Base-by-base conservation (phyloP, 192 early-diverging fungal species). In the Dissophora ornata region DNA sequence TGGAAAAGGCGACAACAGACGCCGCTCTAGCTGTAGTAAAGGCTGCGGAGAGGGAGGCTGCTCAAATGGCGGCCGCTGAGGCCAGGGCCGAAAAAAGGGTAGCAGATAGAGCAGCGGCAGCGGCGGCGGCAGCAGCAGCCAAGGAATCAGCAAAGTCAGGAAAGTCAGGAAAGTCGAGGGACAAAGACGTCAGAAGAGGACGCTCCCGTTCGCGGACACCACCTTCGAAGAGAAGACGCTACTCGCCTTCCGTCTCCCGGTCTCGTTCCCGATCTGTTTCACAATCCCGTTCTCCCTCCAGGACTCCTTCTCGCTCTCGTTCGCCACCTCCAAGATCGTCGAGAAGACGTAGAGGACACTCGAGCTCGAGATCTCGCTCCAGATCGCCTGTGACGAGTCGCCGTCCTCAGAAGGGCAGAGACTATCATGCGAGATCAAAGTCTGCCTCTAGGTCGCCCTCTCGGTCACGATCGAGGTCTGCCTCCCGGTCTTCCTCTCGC, bases 1-100 rank as follows among this genome's bases (percentile, higher is more conserved):
- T 84, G 56, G 64, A 64, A 48, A 64, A 68, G 47, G 58, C 56
- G 26, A 75, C 48, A 9, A 33, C 68, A 12, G 60, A 55, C 19
- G 47, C 62, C 8, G 67, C 61, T 9, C 46, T 62, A 19, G 74
- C 62, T 13, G 57, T n/a, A 1, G 69, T 34, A 9, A 46, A 38
- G 49, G 64, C 46, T 3, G 74, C 62, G 26, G 73, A 75, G 29
- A 65, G 79, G 16, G 70, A 65, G 36, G 66, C 60, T 13, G 71
- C 68, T 16, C 48, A 44, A 40, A 19, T 19, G 33, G 55, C 40
- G 36, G 52, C 53, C 2, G 44, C 40, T 25, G 41, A 52, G 51
- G 53, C 67, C 30, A 61, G 67, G 22, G 69, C 44, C 16, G 56
- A 57, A 25, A 59, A 41, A 9, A 67, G 79, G 18, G 50, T 52